Evolutionary conservation across 331 rosid genomes (phyloP), one percentile per base, ranked within the genome.

Genomic region (Stylosanthes scabra): DNA sequence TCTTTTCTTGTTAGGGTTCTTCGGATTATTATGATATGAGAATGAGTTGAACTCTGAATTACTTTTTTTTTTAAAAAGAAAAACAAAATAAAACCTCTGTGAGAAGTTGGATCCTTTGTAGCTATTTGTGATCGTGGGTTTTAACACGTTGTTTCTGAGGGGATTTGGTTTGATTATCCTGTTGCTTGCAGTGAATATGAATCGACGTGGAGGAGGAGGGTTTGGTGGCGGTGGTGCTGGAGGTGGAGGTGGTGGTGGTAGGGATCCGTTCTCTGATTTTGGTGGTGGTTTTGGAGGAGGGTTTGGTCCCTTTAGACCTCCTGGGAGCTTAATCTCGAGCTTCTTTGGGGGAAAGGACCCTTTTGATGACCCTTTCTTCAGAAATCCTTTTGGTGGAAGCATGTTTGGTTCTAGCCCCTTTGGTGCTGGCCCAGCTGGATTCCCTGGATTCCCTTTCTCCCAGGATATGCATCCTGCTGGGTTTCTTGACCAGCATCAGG

Each of bases 321-420:
- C 83, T 9, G 49, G 89, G 69, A 83, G 84, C 80, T 68, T 89
- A 25, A 1, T 85, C 14, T 74, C 99, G 9, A 61, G 69, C 70
- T 13, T 91, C n/a, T 83, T 88, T 37, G 92, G 96, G 73, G 91
- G 89, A 63, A 81, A 93, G 81, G 80, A 88, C 34, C 93, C 96
- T 9, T 91, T 94, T 79, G 89, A 87, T 41, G 97, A 91, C 11
- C 96, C 97, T 52, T 94, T 91, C 83, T 94, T 91, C 76, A 81
- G 86, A 42, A 86, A 71, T 42, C 99, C 96, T 1, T 84, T 91
- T 7, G 87, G 86, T 7, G 87, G 86, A 56, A 86, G 96, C 78
- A 78, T 89, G 88, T 55, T 86, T 2, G 82, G 76, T 34, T 63
- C 95, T 7, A 79, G 80, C 72, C 12, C 83, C 45, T 75, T 88